Base-by-base conservation (phyloP, 257 asterid genomes). In the Solanum corneliomulleri region DNA sequence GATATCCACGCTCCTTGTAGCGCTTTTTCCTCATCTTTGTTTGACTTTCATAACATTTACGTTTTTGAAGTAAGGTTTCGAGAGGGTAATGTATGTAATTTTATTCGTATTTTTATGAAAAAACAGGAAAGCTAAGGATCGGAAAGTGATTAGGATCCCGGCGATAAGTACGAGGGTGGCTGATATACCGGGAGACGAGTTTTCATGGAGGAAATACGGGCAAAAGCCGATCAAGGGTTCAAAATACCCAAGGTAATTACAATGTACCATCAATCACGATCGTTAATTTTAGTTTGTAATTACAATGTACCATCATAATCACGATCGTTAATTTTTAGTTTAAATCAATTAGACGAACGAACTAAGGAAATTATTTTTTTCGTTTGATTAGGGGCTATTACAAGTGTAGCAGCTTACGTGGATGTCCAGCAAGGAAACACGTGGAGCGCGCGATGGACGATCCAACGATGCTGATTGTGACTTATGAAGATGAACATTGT, bases 181-280 rank as follows among this genome's bases (percentile, higher is more conserved):
- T 0, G 97, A 94, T 88, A 94, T 94, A 60, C 98, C 98, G 11
- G 68, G 89, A 3, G 98, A 95, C 72, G 95, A 94, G 82, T 92
- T 84, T 75, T 95, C 98, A 0, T 95, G 98, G 98, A 94, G 98
- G 62, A 94, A 95, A 86, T 95, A 95, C 86, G 98, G 98, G 25
- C 96, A 95, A 81, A 95, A 94, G 90, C 96, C 97, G 5, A 94
- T 94, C 93, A 95, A 95, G 88, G 98, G 98, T 41, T 95, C 98
- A 5, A 94, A 96, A 31, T 93, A 89, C 91, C 98, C 98, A 90
- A 91, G 98, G 98, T 95, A 94, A 20, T 35, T 39, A 89, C 83
- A 78, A 5, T 89, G 88, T 90, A 89, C 92, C 89, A 16, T 74
- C 35, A 20, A 37, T 37, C 39, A 37, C 39, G 39, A 4, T 5